These are phyloP conservation scores for Lanmaoa rubissima DNA, from an alignment of 768 basidiomycete genomes.

Conservation along the genomic window DNA sequence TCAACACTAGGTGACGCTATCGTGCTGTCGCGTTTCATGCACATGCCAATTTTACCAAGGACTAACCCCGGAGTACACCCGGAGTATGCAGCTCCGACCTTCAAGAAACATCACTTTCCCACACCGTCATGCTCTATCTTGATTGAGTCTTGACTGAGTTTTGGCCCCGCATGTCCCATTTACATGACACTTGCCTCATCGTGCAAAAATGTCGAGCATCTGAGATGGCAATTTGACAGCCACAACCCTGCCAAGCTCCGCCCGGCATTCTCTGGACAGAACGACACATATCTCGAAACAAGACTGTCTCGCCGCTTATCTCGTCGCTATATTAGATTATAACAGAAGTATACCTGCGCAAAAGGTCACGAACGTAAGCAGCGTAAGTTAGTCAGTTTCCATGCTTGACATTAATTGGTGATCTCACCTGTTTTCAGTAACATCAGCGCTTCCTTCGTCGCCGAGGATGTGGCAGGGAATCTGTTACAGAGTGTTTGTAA, in stretches of 20 bases:
- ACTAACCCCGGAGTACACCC: background rate
- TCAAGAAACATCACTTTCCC: slow-evolving; percentile 24
- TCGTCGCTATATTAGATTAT: slow-evolving; percentile 24
- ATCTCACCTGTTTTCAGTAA: slow-evolving; percentile 12
- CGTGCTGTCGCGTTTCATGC: slow-evolving; percentile 30
- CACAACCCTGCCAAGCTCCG: slow-evolving; percentile 16
- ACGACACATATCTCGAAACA: slow-evolving; percentile 18
- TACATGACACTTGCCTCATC: slow-evolving; percentile 16
- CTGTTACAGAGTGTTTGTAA: slow-evolving; percentile 21
- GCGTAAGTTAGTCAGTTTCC: slow-evolving; percentile 17
- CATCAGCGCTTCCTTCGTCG: slow-evolving; percentile 16
- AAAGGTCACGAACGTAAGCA: slow-evolving; percentile 28
- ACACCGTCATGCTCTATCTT: slow-evolving; percentile 11
- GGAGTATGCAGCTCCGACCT: slow-evolving; percentile 19
- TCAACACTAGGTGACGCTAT: slow-evolving; percentile 28
- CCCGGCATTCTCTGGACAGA: slow-evolving; percentile 6
- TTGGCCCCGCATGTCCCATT: slow-evolving; percentile 25
- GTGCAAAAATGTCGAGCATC: slow-evolving; percentile 7
- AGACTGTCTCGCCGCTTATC: slow-evolving; percentile 32
- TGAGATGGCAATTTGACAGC: slow-evolving; percentile 17
- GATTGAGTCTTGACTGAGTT: slow-evolving; percentile 14
- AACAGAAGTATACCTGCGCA: slow-evolving; percentile 11
- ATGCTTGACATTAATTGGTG: background rate
- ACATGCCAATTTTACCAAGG: slow-evolving; percentile 27
- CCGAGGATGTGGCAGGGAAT: slow-evolving; percentile 19